Evolutionary conservation across 768 basidiomycete genomes (phyloP), one percentile per base, ranked within the genome.

Genomic region (Termitomyces sp.): DNA sequence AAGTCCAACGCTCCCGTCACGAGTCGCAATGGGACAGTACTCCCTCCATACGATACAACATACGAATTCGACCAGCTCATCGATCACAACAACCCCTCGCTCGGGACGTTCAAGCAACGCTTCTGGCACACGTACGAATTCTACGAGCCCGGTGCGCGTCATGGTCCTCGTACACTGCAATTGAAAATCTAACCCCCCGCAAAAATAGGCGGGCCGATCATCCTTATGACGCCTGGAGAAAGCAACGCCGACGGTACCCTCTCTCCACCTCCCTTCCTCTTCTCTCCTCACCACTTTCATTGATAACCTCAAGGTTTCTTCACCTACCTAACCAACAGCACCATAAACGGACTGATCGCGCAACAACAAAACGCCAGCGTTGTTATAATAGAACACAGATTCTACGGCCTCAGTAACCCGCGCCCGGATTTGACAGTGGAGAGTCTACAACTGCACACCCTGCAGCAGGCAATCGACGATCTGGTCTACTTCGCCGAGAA

Each of bases 391-490:
- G 88, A 90, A 64, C 88, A 90, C 65, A 78, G 88, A 10, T 91
- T 85, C 75, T 90, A 83, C 61, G 88, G 88, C 12, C 68, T 80
- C 20, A 90, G 87, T 56, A 90, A 88, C 64, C 88, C 88, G 1
- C 78, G 76, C 50, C 72, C 78, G 24, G 77, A 89, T 66, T 77
- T 90, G 22, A 80, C 74, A 26, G 79, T 78, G 37, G 69, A 78
- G 62, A 87, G 83, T 65, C 69, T 90, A 44, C 68, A 73, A 47
- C 60, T 81, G 8, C 84, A 84, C 67, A 89, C 86, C 0, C 78
- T 90, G 44, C 84, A 87, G 64, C 88, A 90, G 70, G 85, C 87
- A 7, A 83, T 88, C 58, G 83, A 88, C 51, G 87, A 90, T 65
- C 69, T 89, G 41, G 85, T 76, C 13, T 86, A 86, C 66, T 90